Conservation (phyloP, 768 basidiomycete species). For the Phlegmacium glaucopus region DNA sequence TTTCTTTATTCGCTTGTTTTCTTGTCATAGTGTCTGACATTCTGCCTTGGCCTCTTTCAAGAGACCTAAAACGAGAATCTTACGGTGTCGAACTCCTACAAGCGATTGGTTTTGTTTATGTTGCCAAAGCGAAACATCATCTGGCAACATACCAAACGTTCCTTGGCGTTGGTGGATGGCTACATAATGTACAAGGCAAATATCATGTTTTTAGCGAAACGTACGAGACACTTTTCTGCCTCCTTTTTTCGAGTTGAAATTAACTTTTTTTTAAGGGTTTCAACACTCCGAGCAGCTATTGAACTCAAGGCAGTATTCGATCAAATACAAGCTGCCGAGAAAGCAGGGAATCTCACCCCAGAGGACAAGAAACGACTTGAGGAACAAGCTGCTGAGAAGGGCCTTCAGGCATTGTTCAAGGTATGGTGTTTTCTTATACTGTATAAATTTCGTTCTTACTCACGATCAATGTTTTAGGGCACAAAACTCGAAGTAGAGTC, state of each 20-base stretch:
- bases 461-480: constrained; percentile 47
- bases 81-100: constrained; percentile 87
- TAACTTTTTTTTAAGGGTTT: constrained; percentile 43
- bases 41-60: constrained; percentile 22
- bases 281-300: constrained; percentile 80
- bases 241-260: constrained; percentile 1
- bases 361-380: constrained; percentile 83
- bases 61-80: constrained; percentile 80
- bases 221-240: constrained; percentile 40
- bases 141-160: constrained; percentile 67
- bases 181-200: constrained; percentile 89
- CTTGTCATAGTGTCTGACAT: constrained; percentile 1
- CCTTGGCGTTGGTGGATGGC: constrained; percentile 89
- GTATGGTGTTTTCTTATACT: constrained; percentile 29
- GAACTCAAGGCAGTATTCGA: constrained; percentile 90
- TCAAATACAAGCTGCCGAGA: constrained; percentile 88
- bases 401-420: constrained; percentile 88
- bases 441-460: not conserved
- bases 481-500: constrained; percentile 91
- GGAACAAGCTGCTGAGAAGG: constrained; percentile 92
- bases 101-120: constrained; percentile 83
- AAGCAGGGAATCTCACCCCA: constrained; percentile 70
- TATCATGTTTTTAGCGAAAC: constrained; percentile 94
- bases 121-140: constrained; percentile 78
- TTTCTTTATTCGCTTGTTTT: constrained; percentile 1